Conservation (phyloP, 441 rosid species). For the Codiaeum variegatum region DNA sequence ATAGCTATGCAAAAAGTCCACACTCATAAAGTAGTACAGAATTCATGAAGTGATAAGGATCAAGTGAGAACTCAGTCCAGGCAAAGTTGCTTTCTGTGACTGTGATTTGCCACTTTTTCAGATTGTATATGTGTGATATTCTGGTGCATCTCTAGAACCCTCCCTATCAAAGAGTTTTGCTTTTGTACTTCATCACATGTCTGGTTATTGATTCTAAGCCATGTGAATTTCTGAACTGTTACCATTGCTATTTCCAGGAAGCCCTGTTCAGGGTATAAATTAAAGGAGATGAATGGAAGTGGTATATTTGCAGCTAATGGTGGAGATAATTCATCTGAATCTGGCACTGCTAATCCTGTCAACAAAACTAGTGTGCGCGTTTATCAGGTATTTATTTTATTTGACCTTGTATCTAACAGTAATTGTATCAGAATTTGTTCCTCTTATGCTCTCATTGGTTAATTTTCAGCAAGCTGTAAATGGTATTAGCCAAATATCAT, state of each 20-base stretch:
- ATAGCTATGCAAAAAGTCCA: background rate
- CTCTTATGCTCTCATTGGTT: constrained; percentile 3
- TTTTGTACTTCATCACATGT: background rate
- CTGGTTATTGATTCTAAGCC: background rate
- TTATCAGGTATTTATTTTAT: constrained; percentile 52
- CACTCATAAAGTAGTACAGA: background rate
- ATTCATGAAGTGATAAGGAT: background rate
- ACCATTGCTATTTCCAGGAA: constrained; percentile 41
- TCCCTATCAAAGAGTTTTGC: constrained; percentile 1
- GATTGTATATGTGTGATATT: constrained; percentile 12
- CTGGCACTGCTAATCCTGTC: constrained; percentile 30
- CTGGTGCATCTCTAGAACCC: background rate
- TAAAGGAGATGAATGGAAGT: constrained; percentile 91
- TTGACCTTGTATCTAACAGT: background rate
- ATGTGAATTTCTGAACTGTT: constrained; percentile 13
- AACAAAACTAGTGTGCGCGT: constrained; percentile 60
- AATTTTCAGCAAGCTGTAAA: constrained; percentile 58
- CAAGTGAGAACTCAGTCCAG: background rate
- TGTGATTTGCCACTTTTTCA: background rate
- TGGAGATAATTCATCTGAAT: constrained; percentile 44
- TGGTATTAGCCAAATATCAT: constrained; percentile 86
- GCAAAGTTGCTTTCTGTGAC: background rate
- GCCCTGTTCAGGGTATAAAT: constrained; percentile 82
- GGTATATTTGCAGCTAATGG: constrained; percentile 64
- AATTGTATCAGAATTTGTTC: background rate